Evolutionary conservation across 225 moss, liverwort and hornwort species (phyloP), one percentile per base, ranked within the genome.

Genomic region (Asterella californica): DNA sequence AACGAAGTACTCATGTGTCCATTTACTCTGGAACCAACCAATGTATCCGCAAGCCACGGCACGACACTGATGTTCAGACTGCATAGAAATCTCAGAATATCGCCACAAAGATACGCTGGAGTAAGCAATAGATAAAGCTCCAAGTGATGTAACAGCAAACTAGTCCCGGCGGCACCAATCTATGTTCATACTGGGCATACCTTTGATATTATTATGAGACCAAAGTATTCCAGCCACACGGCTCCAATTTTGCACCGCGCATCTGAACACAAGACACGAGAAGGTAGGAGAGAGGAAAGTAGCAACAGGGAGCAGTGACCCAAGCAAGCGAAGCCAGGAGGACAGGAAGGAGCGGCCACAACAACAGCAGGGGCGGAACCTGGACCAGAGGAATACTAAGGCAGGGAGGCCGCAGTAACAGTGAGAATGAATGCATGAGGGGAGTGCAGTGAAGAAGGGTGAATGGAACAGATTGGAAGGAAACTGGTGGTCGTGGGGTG

Each of bases 381-480:
- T 42, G 42, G 42, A 42, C 42, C 42, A 42, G 42, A 67, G 27
- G 32, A 67, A 10, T 14, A 67, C 2, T 15, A 33, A 36, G 34
- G 67, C 32, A 27, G 64, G 30, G 27, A 64, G 64, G 67, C 11
- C 10, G 67, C 30, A 67, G 67, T 34, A 67, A 67, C 67, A 67
- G 67, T 67, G 59, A 25, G 59, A 0, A 48, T 6, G 48, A 48
- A 48, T 6, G 48, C 6, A 10, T 12, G 52, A 11, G 52, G 10
- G 52, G 17, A 17, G 52, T 42, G 42, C 42, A 52, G 52, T 52
- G 12, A 12, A 61, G 61, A 25, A 61, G n/a, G 22, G 61, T 61
- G 67, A 36, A 67, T 67, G 67, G 67, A 36, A 67, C 34, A 67
- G 67, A 36, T 33, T 67, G 67, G 67, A 67, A 67, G 10, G 36